Evolutionary conservation across 1,284 basidiomycete species (phyloP).

Genomic region (Coniferiporia sulphurascens): DNA sequence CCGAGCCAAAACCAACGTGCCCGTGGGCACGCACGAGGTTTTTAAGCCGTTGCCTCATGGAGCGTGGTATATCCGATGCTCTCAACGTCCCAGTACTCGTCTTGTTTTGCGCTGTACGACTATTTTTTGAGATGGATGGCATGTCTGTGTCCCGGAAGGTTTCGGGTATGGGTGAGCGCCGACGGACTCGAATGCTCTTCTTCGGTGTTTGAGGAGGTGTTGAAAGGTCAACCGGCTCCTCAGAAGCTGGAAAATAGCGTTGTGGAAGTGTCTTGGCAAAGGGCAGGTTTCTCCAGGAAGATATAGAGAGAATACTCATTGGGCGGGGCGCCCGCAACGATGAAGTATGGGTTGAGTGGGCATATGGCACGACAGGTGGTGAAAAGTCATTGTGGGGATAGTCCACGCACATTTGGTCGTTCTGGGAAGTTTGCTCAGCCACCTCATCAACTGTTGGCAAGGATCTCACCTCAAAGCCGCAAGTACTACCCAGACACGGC

Average conservation of each 20-base stretch:
- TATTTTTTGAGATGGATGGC: not conserved
- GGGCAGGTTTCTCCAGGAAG: slow-evolving; percentile 14
- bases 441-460: slow-evolving; percentile 11
- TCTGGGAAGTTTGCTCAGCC: not conserved
- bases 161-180: slow-evolving; percentile 17
- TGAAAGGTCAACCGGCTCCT: slow-evolving; percentile 7
- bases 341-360: not conserved
- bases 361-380: not conserved
- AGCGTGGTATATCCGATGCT: slow-evolving; percentile 6
- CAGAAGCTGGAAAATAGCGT: not conserved
- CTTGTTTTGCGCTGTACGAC: slow-evolving; percentile 7
- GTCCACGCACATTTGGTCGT: not conserved
- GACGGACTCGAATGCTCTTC: not conserved
- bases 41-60: slow-evolving; percentile 8
- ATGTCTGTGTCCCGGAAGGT: slow-evolving; percentile 6
- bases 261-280: slow-evolving; percentile 13
- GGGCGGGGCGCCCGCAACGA: slow-evolving; percentile 11
- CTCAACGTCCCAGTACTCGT: slow-evolving; percentile 7
- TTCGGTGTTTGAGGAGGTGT: slow-evolving; percentile 7
- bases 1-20: not conserved
- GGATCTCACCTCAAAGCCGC: slow-evolving; percentile 8
- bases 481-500: not conserved
- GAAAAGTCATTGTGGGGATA: not conserved
- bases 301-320: slow-evolving; percentile 11
- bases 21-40: slow-evolving; percentile 9